Evolutionary conservation across 352 stramenopile species (phyloP).

Genomic region (Phytophthora boehmeriae): DNA sequence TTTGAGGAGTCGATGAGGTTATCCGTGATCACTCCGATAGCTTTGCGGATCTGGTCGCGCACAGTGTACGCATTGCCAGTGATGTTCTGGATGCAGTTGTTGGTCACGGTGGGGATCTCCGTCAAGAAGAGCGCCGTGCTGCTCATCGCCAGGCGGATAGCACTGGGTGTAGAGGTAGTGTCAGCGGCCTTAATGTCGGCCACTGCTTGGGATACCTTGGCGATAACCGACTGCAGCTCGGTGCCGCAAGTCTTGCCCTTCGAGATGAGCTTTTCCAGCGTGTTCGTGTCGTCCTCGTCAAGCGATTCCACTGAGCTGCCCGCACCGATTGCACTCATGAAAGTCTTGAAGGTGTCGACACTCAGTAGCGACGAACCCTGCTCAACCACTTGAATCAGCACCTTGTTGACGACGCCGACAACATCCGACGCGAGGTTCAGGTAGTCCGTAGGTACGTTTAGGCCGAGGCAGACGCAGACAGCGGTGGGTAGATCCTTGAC

Average conservation of each 20-base stretch:
- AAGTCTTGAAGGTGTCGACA: slow-evolving; percentile 39
- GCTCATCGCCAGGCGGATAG: slow-evolving; percentile 42
- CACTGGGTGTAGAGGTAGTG: slow-evolving; percentile 25
- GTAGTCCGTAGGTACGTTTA: slow-evolving; percentile 33
- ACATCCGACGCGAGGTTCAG: slow-evolving; percentile 43
- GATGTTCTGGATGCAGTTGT: slow-evolving; percentile 41
- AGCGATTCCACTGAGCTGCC: slow-evolving; percentile 27
- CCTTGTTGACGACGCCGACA: slow-evolving; percentile 34
- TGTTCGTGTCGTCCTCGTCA: slow-evolving; percentile 20
- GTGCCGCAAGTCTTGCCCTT: slow-evolving; percentile 45
- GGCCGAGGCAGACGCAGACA: slow-evolving; percentile 52
- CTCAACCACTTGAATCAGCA: slow-evolving; percentile 39
- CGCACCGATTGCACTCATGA: slow-evolving; percentile 24
- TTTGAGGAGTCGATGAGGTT: slow-evolving; percentile 50
- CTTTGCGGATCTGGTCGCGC: slow-evolving; percentile 56
- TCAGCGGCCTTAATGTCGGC: slow-evolving; percentile 45
- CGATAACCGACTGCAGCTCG: slow-evolving; percentile 43
- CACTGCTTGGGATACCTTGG: slow-evolving; percentile 41
- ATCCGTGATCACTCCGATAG: slow-evolving; percentile 52
- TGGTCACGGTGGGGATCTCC: slow-evolving; percentile 52
- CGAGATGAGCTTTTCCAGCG: slow-evolving; percentile 39
- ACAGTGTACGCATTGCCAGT: slow-evolving; percentile 31
- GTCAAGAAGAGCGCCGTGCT: slow-evolving; percentile 53
- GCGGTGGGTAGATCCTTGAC: slow-evolving; percentile 52
- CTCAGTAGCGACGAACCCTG: slow-evolving; percentile 40